These are phyloP conservation scores for Hansfordia pulvinata DNA, from an alignment of 2,329 filamentous ascomycete genomes.

Conservation along the genomic window DNA sequence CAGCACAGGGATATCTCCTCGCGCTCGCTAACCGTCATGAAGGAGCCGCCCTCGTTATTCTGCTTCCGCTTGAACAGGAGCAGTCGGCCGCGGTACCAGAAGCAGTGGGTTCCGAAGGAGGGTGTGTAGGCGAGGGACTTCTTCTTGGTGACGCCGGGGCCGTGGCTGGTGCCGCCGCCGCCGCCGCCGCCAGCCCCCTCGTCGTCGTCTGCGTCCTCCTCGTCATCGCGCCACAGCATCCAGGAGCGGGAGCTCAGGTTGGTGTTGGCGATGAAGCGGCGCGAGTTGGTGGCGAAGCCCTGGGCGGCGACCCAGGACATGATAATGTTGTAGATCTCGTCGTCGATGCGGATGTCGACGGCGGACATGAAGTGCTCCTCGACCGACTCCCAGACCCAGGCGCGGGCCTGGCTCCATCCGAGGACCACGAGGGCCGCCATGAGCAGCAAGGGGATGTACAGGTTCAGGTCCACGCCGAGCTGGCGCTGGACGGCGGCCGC, in stretches of 20 bases:
- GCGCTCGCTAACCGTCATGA: slow-evolving; percentile 30
- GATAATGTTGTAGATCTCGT: slow-evolving; percentile 60
- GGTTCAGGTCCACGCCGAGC: slow-evolving; percentile 45
- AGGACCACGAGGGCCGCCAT: slow-evolving; percentile 33
- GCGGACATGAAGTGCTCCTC: slow-evolving; percentile 47
- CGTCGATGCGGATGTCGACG: slow-evolving; percentile 53
- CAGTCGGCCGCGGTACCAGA: slow-evolving; percentile 48
- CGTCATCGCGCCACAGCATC: slow-evolving; percentile 28
- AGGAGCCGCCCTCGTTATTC: slow-evolving; percentile 27
- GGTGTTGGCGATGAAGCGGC: slow-evolving; percentile 52
- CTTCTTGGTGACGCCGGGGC: slow-evolving; percentile 23
- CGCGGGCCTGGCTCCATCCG: slow-evolving; percentile 36
- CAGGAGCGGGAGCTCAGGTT: slow-evolving; percentile 39
- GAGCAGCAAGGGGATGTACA: slow-evolving; percentile 47
- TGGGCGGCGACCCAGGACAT: slow-evolving; percentile 58
- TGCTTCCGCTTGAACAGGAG: slow-evolving; percentile 42
- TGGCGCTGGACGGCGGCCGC: slow-evolving; percentile 39
- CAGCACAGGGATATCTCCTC: slow-evolving; percentile 48
- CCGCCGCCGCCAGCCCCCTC: too few relatives aligned
- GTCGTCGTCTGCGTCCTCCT: slow-evolving; percentile 32
- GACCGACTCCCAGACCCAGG: slow-evolving; percentile 31
- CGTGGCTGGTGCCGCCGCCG: too few relatives aligned
- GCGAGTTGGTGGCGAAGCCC: slow-evolving; percentile 42
- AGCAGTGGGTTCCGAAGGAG: slow-evolving; percentile 51
- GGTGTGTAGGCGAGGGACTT: slow-evolving; percentile 50